A percentile compares a stretch with the other conserved stretches of the same genome.
phyloP scores from a whole-genome alignment of 1,139 yeast species.

The Protomyces gravidus region DNA sequence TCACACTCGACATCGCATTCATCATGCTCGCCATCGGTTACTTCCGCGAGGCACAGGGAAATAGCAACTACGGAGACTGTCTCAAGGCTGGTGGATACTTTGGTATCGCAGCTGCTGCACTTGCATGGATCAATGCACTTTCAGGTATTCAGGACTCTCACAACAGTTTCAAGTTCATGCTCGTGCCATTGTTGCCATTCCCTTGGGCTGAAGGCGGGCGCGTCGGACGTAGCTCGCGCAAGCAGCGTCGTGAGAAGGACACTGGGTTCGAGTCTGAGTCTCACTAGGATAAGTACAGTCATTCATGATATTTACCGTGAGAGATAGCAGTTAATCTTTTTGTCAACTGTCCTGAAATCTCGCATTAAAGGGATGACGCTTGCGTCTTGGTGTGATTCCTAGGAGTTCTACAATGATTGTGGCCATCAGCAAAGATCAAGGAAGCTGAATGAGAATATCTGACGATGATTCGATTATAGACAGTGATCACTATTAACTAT shows the following conservation, averaged over 20 bases:
- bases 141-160: conserved; percentile 77
- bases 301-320: no score
- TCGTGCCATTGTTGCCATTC: conserved; percentile 24
- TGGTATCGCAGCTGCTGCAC: conserved; percentile 72
- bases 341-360: no score
- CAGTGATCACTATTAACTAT: no score
- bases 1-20: conserved; percentile 62
- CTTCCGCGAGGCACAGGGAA: conserved; percentile 40
- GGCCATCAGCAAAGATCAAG: no score
- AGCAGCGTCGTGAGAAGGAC: conserved; percentile 20
- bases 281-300: no score
- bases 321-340: no score
- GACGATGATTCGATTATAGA: no score
- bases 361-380: no score
- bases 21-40: conserved; percentile 62
- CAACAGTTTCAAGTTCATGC: conserved; percentile 42
- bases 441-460: no score
- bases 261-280: conserved; percentile 1
- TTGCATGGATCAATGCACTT: conserved; percentile 85
- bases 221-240: conserved; percentile 18
- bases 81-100: conserved; percentile 73
- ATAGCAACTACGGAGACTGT: conserved; percentile 40
- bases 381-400: no score
- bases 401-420: no score
- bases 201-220: conserved; percentile 31